Evolutionary conservation across 306 rosid species (phyloP).

Genomic region (Fagus sylvatica): DNA sequence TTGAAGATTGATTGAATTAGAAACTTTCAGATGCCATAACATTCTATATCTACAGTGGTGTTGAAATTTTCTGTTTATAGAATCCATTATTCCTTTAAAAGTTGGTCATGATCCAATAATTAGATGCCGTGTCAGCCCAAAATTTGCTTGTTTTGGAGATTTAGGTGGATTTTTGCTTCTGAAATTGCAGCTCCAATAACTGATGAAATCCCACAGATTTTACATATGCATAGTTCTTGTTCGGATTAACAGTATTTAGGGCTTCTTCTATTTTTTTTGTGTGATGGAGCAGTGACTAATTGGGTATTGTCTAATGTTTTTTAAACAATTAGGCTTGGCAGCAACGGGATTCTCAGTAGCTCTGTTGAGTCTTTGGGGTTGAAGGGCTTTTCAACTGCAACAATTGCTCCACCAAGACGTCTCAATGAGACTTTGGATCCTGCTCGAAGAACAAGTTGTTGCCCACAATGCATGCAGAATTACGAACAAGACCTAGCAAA

Average conservation of each 20-base stretch:
- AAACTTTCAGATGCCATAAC: neutral
- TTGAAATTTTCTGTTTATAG: constrained; percentile 14
- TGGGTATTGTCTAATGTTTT: constrained; percentile 24
- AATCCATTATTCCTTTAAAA: constrained; percentile 23
- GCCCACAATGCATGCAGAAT: constrained; percentile 62
- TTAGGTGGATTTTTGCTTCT: neutral
- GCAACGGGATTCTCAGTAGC: constrained; percentile 73
- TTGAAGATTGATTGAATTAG: neutral
- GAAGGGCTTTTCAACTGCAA: constrained; percentile 52
- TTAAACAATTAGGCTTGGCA: constrained; percentile 59
- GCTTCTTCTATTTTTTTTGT: constrained; percentile 15
- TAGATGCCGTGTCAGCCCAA: constrained; percentile 7
- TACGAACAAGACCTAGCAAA: constrained; percentile 65
- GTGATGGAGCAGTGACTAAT: neutral
- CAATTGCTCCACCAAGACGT: constrained; percentile 47
- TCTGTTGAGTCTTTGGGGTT: constrained; percentile 73
- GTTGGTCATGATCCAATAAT: constrained; percentile 23
- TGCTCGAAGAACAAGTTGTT: constrained; percentile 46
- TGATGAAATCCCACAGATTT: constrained; percentile 1
- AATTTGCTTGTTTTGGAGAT: constrained; percentile 13
- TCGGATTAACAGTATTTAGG: constrained; percentile 17
- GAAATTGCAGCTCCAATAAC: neutral
- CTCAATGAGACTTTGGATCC: constrained; percentile 63
- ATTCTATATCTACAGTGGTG: neutral
- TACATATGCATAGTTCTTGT: constrained; percentile 25